A percentile compares a stretch with the other conserved stretches of the same genome.
phyloP scores from a whole-genome alignment of 2,329 filamentous ascomycete species.

The Albophoma yamanashiensis region DNA sequence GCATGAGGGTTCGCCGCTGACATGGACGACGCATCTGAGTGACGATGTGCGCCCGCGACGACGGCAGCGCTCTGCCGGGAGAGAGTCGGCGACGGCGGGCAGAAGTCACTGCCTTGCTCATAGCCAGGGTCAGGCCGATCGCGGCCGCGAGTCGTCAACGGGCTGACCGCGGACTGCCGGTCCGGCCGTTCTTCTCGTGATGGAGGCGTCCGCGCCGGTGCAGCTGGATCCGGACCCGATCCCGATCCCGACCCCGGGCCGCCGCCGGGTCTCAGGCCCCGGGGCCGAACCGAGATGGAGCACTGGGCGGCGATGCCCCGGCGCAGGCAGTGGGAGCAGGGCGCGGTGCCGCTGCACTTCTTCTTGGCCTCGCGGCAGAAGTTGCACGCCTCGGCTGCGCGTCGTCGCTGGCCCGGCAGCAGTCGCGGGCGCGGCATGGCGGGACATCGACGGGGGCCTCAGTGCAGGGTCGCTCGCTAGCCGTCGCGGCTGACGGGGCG shows the following conservation, averaged over 20 bases:
- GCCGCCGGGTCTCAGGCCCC: slow-evolving; percentile 10
- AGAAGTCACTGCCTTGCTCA: slow-evolving; percentile 8
- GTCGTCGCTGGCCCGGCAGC: slow-evolving; percentile 33
- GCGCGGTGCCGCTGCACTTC: slow-evolving; percentile 35
- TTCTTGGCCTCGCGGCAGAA: slow-evolving; percentile 39
- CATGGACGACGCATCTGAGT: slow-evolving; percentile 4
- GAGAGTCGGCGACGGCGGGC: slow-evolving; percentile 18
- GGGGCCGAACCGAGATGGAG: slow-evolving; percentile 19
- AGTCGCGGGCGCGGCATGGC: slow-evolving; percentile 42
- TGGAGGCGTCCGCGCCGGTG: neutral
- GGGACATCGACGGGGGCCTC: neutral
- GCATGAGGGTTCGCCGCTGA: slow-evolving; percentile 11
- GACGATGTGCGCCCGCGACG: slow-evolving; percentile 1
- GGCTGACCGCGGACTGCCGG: neutral
- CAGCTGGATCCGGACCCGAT: neutral
- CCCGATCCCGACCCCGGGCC: neutral
- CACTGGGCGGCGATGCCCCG: slow-evolving; percentile 29
- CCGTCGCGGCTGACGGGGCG: neutral
- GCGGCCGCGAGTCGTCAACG: neutral
- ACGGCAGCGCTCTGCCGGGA: slow-evolving; percentile 13
- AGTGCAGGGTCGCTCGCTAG: neutral
- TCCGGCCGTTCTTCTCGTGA: neutral
- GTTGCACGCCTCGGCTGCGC: slow-evolving; percentile 36
- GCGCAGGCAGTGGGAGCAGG: slow-evolving; percentile 34
- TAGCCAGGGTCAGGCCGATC: neutral